Evolutionary conservation across 2,329 filamentous ascomycete species (phyloP).

Genomic region (Periconia sp.): DNA sequence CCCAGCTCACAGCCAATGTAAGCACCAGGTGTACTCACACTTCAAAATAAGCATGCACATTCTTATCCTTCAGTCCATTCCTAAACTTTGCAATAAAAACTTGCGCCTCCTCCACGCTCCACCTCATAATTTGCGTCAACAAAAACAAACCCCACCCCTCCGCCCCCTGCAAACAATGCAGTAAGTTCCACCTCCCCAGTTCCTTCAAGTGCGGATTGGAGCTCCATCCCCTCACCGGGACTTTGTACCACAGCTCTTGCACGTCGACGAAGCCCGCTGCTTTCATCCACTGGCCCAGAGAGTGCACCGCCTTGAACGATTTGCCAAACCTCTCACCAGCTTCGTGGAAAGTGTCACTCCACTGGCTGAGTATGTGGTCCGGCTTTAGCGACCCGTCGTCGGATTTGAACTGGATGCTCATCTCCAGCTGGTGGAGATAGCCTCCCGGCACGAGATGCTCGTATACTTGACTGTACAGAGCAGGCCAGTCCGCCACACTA

Average conservation of each 20-base stretch:
- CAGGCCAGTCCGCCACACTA: conserved; percentile 50
- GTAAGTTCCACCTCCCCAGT: conserved; percentile 38
- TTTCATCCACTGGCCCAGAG: conserved; percentile 30
- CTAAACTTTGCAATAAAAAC: conserved; percentile 46
- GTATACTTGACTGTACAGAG: conserved; percentile 41
- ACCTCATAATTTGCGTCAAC: conserved; percentile 34
- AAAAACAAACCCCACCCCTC: conserved; percentile 37
- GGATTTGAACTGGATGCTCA: conserved; percentile 46
- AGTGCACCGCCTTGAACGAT: conserved; percentile 33
- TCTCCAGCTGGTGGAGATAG: conserved; percentile 49
- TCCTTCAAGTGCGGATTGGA: conserved; percentile 39
- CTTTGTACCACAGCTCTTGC: conserved; percentile 33
- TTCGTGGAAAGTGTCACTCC: conserved; percentile 34
- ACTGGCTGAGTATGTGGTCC: conserved; percentile 34
- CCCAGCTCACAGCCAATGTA: neutral
- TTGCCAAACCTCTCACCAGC: conserved; percentile 28
- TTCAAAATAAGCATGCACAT: conserved; percentile 40
- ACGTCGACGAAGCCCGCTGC: conserved; percentile 35
- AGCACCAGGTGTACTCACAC: conserved; percentile 7
- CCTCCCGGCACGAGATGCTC: conserved; percentile 42
- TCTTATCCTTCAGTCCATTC: conserved; percentile 36
- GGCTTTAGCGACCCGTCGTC: conserved; percentile 45
- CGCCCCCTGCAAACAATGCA: conserved; percentile 34
- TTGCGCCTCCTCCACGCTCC: conserved; percentile 52
- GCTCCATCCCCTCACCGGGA: conserved; percentile 36